Base-by-base conservation (phyloP, 2,329 filamentous ascomycete genomes). In the Myotisia sp. region DNA sequence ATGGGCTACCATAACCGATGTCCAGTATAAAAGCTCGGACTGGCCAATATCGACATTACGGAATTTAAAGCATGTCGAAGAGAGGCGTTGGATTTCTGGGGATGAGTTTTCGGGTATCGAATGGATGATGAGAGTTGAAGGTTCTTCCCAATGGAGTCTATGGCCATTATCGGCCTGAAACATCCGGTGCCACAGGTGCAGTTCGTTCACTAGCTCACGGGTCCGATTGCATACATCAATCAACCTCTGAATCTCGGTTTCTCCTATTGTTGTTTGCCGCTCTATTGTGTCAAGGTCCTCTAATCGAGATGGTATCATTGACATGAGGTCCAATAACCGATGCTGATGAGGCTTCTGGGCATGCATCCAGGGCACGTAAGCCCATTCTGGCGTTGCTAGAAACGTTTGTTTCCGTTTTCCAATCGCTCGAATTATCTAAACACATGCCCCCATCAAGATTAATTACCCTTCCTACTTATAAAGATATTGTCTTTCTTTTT, bases 1-100 rank as follows among this genome's bases (percentile, higher is more conserved):
- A 26, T 14, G 34, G 20, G 39, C 17, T 28, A 41, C 19, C n/a
- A 39, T 23, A 19, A 20, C 34, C 5, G 39, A 32, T 16, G 39
- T 29, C 37, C 37, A 41, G 23, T 39, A 39, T 18, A 41, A 12
- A 18, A 39, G 29, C 29, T 38, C 33, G 8, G 39, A 22, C 18
- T 39, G 39, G 18, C 37, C 39, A 20, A 33, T 39, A 8, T 34
- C 37, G 20, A 39, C 22, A 21, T 41, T 32, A 4, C 7, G 9
- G 14, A 37, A 37, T 21, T 31, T 13, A 26, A 37, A n/a, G 27
- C 18, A 35, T 7, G 23, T 29, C 7, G 17, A 29, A n/a, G n/a
- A n/a, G n/a, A n/a, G n/a, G n/a, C n/a, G n/a, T n/a, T n/a, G n/a
- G n/a, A n/a, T n/a, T n/a, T n/a, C n/a, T n/a, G n/a, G n/a, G n/a